These are phyloP conservation scores for Tetracladium setigerum DNA, from an alignment of 495 filamentous ascomycete species.

Conservation along the genomic window DNA sequence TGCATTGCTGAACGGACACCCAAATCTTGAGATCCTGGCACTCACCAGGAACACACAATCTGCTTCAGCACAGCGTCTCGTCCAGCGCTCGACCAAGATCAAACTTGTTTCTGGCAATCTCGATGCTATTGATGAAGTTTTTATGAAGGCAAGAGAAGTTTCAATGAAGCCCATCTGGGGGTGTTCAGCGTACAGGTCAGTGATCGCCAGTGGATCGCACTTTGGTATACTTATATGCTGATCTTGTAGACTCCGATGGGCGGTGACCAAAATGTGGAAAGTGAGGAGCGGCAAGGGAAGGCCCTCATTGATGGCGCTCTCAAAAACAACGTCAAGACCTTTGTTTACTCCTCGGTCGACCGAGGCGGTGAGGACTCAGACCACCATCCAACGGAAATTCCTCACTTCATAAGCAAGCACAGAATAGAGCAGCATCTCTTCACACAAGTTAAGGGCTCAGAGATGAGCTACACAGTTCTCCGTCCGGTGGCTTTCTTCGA, in stretches of 20 bases:
- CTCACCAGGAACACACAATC: slow-evolving; percentile 56
- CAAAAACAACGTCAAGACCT: slow-evolving; percentile 50
- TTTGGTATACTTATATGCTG: slow-evolving; percentile 16
- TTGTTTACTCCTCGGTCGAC: slow-evolving; percentile 66
- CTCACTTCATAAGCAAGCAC: slow-evolving; percentile 63
- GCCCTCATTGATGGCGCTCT: slow-evolving; percentile 54
- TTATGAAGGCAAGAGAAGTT: slow-evolving; percentile 31
- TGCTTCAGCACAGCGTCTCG: slow-evolving; percentile 43
- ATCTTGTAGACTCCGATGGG: slow-evolving; percentile 19
- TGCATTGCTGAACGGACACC: slow-evolving; percentile 38
- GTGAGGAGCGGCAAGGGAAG: slow-evolving; percentile 57
- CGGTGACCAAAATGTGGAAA: slow-evolving; percentile 32
- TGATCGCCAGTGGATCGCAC: slow-evolving; percentile 29
- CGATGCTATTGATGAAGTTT: too few relatives aligned
- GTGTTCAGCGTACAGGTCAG: slow-evolving; percentile 39
- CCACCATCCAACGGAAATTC: slow-evolving; percentile 51
- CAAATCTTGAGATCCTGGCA: slow-evolving; percentile 54
- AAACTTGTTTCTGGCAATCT: too few relatives aligned
- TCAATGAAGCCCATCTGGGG: slow-evolving; percentile 35
- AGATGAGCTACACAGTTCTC: slow-evolving; percentile 54
- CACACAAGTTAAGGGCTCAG: slow-evolving; percentile 16
- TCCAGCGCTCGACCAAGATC: too few relatives aligned
- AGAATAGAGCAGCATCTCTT: slow-evolving; percentile 58
- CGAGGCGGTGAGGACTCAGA: slow-evolving; percentile 54
- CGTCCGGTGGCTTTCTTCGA: slow-evolving; percentile 64